phyloP scores from a whole-genome alignment of 306 rosid species.

The Cicer pinnatifidum region DNA sequence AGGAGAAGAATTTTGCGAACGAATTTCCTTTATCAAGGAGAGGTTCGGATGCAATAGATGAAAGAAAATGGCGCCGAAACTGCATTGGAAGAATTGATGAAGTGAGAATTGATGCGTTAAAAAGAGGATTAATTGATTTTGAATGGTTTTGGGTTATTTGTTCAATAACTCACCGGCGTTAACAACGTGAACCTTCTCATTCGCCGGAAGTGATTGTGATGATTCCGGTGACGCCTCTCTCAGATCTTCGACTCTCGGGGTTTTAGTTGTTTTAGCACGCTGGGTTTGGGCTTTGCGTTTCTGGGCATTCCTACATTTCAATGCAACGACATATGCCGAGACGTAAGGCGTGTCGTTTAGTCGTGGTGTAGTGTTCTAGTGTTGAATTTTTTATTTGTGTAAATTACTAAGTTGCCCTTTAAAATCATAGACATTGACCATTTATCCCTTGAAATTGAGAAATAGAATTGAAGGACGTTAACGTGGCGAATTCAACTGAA shows the following conservation, averaged over 20 bases:
- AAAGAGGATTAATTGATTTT: background rate
- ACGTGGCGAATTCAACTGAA: too few relatives aligned
- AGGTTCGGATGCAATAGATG: slow-evolving; percentile 51
- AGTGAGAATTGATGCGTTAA: background rate
- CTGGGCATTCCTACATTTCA: too few relatives aligned
- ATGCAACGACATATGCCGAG: background rate
- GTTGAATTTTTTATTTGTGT: too few relatives aligned
- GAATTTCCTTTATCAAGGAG: slow-evolving; percentile 40
- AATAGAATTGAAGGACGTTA: too few relatives aligned
- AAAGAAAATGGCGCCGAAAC: slow-evolving; percentile 67
- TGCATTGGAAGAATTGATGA: slow-evolving; percentile 43
- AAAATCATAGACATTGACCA: too few relatives aligned
- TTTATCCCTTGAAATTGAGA: too few relatives aligned
- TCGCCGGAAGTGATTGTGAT: background rate
- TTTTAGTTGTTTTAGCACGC: slow-evolving; percentile 20
- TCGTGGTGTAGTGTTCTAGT: too few relatives aligned
- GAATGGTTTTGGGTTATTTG: background rate
- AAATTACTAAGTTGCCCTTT: too few relatives aligned
- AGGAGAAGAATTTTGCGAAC: slow-evolving; percentile 42
- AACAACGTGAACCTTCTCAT: slow-evolving; percentile 70
- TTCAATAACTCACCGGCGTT: slow-evolving; percentile 56
- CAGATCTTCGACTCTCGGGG: slow-evolving; percentile 34
- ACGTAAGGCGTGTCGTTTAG: too few relatives aligned
- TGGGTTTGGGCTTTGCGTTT: background rate
- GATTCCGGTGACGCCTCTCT: slow-evolving; percentile 11